Percentiles rank a stretch among this genome's conserved stretches.
phyloP scores from a whole-genome alignment of 2,329 filamentous ascomycete species.

The Pezicula rhizophila region DNA sequence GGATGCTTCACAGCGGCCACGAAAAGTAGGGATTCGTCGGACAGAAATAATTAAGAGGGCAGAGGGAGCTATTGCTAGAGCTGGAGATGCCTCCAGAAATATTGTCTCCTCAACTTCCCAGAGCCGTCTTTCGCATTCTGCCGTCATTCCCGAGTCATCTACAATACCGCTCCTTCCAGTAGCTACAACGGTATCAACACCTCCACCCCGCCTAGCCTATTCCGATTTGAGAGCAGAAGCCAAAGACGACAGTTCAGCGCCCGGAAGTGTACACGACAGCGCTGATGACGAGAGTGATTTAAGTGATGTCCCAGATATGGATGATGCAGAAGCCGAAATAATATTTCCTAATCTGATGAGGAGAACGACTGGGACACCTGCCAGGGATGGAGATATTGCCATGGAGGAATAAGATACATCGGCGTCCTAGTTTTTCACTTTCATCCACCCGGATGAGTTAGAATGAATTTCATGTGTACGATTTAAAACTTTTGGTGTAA shows the following conservation, averaged over 20 bases:
- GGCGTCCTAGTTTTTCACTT: no score
- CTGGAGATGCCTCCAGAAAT: conserved; percentile 26
- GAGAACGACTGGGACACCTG: neutral
- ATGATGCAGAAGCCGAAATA: conserved; percentile 14
- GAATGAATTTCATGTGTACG: no score
- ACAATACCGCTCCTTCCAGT: conserved; percentile 1
- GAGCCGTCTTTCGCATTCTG: conserved; percentile 28
- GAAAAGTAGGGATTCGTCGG: conserved; percentile 23
- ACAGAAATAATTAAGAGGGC: conserved; percentile 54
- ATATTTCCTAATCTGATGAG: conserved; percentile 15
- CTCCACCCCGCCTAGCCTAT: conserved; percentile 26
- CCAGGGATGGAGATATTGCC: no score
- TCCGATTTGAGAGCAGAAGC: conserved; percentile 28
- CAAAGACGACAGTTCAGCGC: conserved; percentile 30
- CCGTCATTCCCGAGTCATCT: conserved; percentile 32
- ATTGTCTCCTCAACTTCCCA: conserved; percentile 28
- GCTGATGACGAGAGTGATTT: conserved; percentile 50
- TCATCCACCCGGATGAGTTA: no score
- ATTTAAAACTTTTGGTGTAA: no score
- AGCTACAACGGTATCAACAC: conserved; percentile 2
- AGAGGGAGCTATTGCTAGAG: conserved; percentile 49
- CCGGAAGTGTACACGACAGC: conserved; percentile 38
- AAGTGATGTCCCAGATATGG: conserved; percentile 38
- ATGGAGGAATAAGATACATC: no score
- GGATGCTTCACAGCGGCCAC: conserved; percentile 18